Evolutionary conservation across 306 rosid species (phyloP).

Genomic region (Vicia faba): DNA sequence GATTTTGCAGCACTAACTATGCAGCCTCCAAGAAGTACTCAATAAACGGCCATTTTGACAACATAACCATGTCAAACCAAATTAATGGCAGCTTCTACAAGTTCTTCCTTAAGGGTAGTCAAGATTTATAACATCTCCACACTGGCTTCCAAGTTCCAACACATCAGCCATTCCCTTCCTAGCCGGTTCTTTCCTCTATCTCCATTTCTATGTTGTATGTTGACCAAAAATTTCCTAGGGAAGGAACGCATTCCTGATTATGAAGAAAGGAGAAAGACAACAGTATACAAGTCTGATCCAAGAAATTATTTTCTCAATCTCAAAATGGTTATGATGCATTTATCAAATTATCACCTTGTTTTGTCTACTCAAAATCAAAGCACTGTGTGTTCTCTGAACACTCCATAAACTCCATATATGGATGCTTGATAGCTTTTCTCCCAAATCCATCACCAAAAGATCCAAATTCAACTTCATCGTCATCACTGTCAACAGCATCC

Average conservation of each 20-base stretch:
- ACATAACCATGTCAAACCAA: slow-evolving; percentile 28
- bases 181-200: not conserved
- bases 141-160: slow-evolving; percentile 37
- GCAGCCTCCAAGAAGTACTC: not conserved
- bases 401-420: slow-evolving; percentile 33
- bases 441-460: slow-evolving; percentile 62
- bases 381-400: slow-evolving; percentile 63
- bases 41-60: slow-evolving; percentile 33
- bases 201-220: not conserved
- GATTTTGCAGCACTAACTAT: not conserved
- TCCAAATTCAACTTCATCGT: slow-evolving; percentile 77
- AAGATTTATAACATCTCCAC: not conserved
- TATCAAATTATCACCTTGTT: slow-evolving; percentile 8
- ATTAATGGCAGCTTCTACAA: slow-evolving; percentile 36
- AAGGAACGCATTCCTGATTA: slow-evolving; percentile 17
- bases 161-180: slow-evolving; percentile 2
- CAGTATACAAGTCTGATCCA: slow-evolving; percentile 1
- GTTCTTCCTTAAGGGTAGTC: not conserved
- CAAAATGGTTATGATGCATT: slow-evolving; percentile 7
- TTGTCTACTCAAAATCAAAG: slow-evolving; percentile 46
- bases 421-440: slow-evolving; percentile 45
- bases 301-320: slow-evolving; percentile 14
- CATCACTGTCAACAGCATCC: slow-evolving; percentile 64
- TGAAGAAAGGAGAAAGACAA: slow-evolving; percentile 27
- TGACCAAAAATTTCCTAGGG: slow-evolving; percentile 21